These are phyloP conservation scores for Leucoagaricus sp. DNA, from an alignment of 1,284 basidiomycete species.

Conservation along the genomic window DNA sequence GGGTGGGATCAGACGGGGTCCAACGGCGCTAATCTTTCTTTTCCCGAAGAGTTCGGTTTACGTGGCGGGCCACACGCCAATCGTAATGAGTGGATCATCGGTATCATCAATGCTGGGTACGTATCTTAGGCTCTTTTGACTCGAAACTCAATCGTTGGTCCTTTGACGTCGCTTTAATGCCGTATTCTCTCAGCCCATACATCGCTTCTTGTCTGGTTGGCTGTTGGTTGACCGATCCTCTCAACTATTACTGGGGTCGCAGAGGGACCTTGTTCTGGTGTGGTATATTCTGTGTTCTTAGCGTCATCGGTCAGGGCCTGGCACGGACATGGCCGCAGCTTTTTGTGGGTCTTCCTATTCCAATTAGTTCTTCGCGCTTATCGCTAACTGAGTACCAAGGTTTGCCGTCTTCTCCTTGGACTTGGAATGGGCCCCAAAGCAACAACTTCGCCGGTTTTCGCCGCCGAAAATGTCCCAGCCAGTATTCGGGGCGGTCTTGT, in stretches of 20 bases:
- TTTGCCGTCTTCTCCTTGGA: slow-evolving; percentile 59
- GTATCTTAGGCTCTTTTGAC: slow-evolving; percentile 3
- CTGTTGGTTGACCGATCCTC: slow-evolving; percentile 51
- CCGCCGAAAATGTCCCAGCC: slow-evolving; percentile 64
- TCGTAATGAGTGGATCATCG: slow-evolving; percentile 47
- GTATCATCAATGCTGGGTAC: slow-evolving; percentile 47
- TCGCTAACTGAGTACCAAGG: slow-evolving; percentile 25
- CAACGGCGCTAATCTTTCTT: slow-evolving; percentile 67
- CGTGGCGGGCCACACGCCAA: slow-evolving; percentile 29
- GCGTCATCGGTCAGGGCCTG: slow-evolving; percentile 60
- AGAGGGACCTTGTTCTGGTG: slow-evolving; percentile 73
- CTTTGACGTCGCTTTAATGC: neutral
- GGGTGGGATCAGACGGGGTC: slow-evolving; percentile 65
- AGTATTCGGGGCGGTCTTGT: slow-evolving; percentile 70
- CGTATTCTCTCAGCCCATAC: slow-evolving; percentile 37
- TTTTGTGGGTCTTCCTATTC: slow-evolving; percentile 30
- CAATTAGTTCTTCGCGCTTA: neutral
- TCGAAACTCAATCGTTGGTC: neutral
- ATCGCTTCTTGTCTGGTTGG: slow-evolving; percentile 41
- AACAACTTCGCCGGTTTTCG: slow-evolving; percentile 59
- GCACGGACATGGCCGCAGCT: slow-evolving; percentile 57
- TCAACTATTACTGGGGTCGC: slow-evolving; percentile 57
- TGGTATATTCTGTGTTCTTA: slow-evolving; percentile 55
- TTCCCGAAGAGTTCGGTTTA: slow-evolving; percentile 58
- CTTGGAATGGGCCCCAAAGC: slow-evolving; percentile 70